phyloP scores from a whole-genome alignment of 495 filamentous ascomycete species.

The Penicillium bialowiezense region DNA sequence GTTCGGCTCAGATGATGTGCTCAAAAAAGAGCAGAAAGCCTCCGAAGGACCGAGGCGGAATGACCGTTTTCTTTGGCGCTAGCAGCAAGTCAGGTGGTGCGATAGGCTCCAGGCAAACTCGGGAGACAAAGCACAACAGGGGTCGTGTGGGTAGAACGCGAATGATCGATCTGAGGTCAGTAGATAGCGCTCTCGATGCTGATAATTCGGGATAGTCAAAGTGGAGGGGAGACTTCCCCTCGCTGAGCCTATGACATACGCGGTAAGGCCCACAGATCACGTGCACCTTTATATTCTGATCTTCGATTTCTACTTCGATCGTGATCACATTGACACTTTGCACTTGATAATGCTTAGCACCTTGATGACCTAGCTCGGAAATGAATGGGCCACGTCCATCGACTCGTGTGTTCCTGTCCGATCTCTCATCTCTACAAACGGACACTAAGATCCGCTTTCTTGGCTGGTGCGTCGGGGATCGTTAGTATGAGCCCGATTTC shows the following conservation, averaged over 20 bases:
- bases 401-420: conserved; percentile 63
- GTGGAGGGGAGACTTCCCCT: conserved; percentile 34
- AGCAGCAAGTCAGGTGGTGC: conserved; percentile 21
- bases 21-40: conserved; percentile 12
- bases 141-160: neutral
- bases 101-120: conserved; percentile 23
- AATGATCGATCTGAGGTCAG: neutral
- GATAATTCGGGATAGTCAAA: conserved; percentile 12
- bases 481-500: neutral
- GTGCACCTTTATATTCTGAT: conserved; percentile 13
- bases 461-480: conserved; percentile 66
- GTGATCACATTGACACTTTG: neutral
- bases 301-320: too few species aligned
- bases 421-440: conserved; percentile 49
- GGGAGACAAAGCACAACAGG: neutral
- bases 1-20: neutral
- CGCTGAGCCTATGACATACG: conserved; percentile 43
- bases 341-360: conserved; percentile 2
- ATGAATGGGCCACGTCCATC: conserved; percentile 66
- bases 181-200: neutral
- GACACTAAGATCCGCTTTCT: conserved; percentile 85
- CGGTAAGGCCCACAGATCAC: conserved; percentile 35
- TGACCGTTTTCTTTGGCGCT: conserved; percentile 5
- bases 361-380: conserved; percentile 4
- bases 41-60: conserved; percentile 1